Conservation (phyloP, 2,329 filamentous ascomycete species). For the Ophiobolus disseminans region DNA sequence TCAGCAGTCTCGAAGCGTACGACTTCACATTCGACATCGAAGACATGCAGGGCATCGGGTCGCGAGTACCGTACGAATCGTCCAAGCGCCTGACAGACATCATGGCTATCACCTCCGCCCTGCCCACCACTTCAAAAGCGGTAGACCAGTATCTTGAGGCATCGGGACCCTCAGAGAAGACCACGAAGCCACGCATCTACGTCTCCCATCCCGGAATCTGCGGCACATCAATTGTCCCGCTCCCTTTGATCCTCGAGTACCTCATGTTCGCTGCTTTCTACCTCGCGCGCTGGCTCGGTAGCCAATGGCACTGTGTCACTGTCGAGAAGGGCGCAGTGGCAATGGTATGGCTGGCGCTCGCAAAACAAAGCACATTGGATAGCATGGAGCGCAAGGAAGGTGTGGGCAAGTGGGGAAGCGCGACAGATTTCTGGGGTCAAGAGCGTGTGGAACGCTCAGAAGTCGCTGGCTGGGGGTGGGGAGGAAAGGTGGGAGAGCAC, state of each 20-base stretch:
- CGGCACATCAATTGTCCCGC: slow-evolving; percentile 78
- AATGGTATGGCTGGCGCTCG: slow-evolving; percentile 78
- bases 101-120: slow-evolving; percentile 73
- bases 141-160: slow-evolving; percentile 36
- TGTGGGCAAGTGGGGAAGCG: slow-evolving; percentile 84
- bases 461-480: slow-evolving; percentile 82
- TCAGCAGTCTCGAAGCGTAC: slow-evolving; percentile 79
- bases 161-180: slow-evolving; percentile 17
- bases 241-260: slow-evolving; percentile 73
- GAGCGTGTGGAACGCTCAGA: slow-evolving; percentile 77
- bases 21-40: slow-evolving; percentile 63
- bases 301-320: slow-evolving; percentile 84
- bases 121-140: slow-evolving; percentile 67
- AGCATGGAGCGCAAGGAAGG: slow-evolving; percentile 58
- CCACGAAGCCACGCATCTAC: slow-evolving; percentile 68
- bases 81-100: slow-evolving; percentile 88
- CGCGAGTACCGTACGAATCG: slow-evolving; percentile 76
- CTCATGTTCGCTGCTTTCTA: slow-evolving; percentile 73
- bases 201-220: slow-evolving; percentile 87
- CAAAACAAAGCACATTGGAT: slow-evolving; percentile 68
- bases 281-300: slow-evolving; percentile 78
- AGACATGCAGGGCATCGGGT: slow-evolving; percentile 78
- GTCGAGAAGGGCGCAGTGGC: slow-evolving; percentile 79
- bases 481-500: slow-evolving; percentile 62
- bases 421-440: slow-evolving; percentile 65